Evolutionary conservation across 2,329 filamentous ascomycete species (phyloP), one percentile per base, ranked within the genome.

Genomic region (Alternaria dauci): DNA sequence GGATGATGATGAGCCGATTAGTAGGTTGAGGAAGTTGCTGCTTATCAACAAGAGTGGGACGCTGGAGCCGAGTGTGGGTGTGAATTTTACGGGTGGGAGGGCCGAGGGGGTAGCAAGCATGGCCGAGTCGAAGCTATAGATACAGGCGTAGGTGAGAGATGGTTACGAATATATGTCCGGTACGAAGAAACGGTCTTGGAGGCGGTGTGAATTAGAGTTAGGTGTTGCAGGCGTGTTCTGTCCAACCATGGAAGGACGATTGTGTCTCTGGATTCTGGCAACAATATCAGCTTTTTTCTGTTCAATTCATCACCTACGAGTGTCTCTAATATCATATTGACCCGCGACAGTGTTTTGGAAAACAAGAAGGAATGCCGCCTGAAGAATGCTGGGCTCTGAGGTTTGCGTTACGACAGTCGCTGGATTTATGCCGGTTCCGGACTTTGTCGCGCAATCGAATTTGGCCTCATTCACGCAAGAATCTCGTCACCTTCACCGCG

Each of bases 1-100:
- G 23, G 76, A 79, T 59, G 73, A 77, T 30, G 75, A 73, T 25
- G 73, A 72, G 64, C 73, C 74, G 12, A 51, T 77, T 1, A 69
- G 65, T 2, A 61, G 71, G 48, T 51, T 67, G 25, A 55, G 61
- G 51, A 74, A 69, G 66, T 36, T 77, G 59, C 71, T 70, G 59
- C 8, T 73, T 8, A 62, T 77, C 5, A 77, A 75, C 28, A 71
- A 69, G 62, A 75, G 70, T 58, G 76, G 76, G 3, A 76, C 74
- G 0, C 41, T 76, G 9, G 47, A 58, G 41, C 58, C 53, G 4
- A 58, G 32, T 46, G 58, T 34, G 12, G 60, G 58, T 12, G 63
- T 73, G 0, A 63, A 53, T 26, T 73, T 71, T 42, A 58, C 66
- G 16, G 70, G 71, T 14, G 57, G 41, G 32, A 36, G 38, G 14